Evolutionary conservation across 2,329 filamentous ascomycete genomes (phyloP).

Genomic region (Microdochium paspali): DNA sequence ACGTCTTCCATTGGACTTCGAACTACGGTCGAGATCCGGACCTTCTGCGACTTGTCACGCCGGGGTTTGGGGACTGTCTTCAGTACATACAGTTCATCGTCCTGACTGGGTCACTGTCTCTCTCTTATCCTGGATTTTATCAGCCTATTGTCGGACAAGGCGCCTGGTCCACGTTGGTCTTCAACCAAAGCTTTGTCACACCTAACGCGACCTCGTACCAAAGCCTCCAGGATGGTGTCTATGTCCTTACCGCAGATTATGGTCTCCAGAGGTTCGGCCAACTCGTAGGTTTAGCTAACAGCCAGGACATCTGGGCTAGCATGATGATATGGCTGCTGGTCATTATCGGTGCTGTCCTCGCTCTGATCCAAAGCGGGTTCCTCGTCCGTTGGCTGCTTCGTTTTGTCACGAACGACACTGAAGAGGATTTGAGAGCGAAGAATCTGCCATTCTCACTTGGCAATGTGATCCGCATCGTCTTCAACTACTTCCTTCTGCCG

Average conservation of each 20-base stretch:
- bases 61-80: conserved; percentile 91
- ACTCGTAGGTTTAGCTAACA: conserved; percentile 67
- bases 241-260: conserved; percentile 66
- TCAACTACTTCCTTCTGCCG: conserved; percentile 87
- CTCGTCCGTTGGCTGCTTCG: conserved; percentile 67
- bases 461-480: conserved; percentile 74
- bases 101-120: conserved; percentile 74
- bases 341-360: conserved; percentile 58
- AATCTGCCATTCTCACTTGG: conserved; percentile 81
- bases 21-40: conserved; percentile 95
- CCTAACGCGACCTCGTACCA: conserved; percentile 36
- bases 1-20: conserved; percentile 93
- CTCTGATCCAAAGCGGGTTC: conserved; percentile 71
- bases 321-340: conserved; percentile 87
- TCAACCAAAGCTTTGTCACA: conserved; percentile 82
- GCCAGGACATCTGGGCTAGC: conserved; percentile 81
- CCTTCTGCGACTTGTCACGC: conserved; percentile 82
- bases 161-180: conserved; percentile 84
- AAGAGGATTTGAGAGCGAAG: conserved; percentile 84
- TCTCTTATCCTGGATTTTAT: conserved; percentile 90
- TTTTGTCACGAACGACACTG: conserved; percentile 57
- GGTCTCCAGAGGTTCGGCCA: conserved; percentile 74
- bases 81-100: conserved; percentile 94
- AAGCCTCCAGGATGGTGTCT: conserved; percentile 76
- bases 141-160: conserved; percentile 83